Evolutionary conservation across 306 rosid species (phyloP), one percentile per base, ranked within the genome.

Genomic region (Cucurbita argyrosperma): DNA sequence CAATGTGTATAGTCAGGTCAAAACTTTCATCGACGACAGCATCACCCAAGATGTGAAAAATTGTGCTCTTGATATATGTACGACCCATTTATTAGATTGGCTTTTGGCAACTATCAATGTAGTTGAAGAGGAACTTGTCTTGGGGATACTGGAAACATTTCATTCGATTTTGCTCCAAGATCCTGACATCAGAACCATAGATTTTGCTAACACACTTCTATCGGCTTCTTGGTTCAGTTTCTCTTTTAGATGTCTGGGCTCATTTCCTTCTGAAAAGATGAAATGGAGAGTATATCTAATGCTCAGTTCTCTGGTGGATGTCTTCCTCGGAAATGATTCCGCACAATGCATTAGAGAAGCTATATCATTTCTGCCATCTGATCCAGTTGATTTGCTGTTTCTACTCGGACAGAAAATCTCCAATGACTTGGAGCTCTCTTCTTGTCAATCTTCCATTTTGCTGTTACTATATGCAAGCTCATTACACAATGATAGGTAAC

Each of bases 171-270:
- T 94, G 82, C 87, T 90, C 76, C 85, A 78, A 75, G 86, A 85
- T 42, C 74, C 82, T 57, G 73, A 85, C 58, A 79, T 23, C 82
- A 79, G 74, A 77, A 68, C 79, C 66, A 59, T 57, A 15, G 87
- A 83, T 76, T 85, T 89, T 62, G 92, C 89, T 3, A 78, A 85
- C 79, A 64, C 80, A 8, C 74, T 94, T 78, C 87, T 84, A 78
- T 88, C 91, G 15, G 74, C 80, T 63, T 76, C 86, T 76, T 94
- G 98, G 96, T 90, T 94, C 84, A 85, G 90, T 80, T 85, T 94
- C 75, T 90, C 96, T 13, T 90, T 81, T 79, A 97, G 88, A 80
- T 94, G 94, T 81, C 86, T 90, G 54, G 97, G 98, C 79, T 80
- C 89, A 80, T 94, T 86, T 80, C 84, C 88, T 11, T 86, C 92